Conservation (phyloP, 2,329 filamentous ascomycete species). For the Phialophora tarda region DNA sequence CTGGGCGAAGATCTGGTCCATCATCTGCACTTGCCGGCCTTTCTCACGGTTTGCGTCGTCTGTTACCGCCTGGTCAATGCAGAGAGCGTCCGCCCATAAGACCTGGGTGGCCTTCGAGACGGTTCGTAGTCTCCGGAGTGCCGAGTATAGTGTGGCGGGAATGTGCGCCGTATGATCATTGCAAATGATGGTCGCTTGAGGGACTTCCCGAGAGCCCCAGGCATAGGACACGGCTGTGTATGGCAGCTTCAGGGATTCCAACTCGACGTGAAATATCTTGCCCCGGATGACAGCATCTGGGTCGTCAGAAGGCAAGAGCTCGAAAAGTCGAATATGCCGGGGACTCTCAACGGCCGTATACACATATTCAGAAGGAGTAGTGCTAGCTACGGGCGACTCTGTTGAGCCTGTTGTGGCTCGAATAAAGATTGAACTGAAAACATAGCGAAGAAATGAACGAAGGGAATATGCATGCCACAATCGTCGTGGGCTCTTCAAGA, state of each 20-base stretch:
- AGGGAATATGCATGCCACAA: no score
- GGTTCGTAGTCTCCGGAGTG: slow-evolving; percentile 10
- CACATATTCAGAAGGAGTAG: background rate
- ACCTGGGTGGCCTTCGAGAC: background rate
- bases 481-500: background rate
- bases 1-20: slow-evolving; percentile 24
- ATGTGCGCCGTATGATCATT: slow-evolving; percentile 13
- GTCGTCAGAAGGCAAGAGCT: slow-evolving; percentile 11
- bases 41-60: slow-evolving; percentile 6
- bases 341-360: slow-evolving; percentile 13
- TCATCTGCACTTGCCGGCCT: slow-evolving; percentile 21
- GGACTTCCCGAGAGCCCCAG: slow-evolving; percentile 14
- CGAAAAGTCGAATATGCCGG: slow-evolving; percentile 21
- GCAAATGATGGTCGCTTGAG: slow-evolving; percentile 10
- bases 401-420: no score
- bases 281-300: background rate
- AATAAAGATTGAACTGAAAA: no score
- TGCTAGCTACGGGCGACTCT: no score
- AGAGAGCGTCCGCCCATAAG: slow-evolving; percentile 31
- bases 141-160: slow-evolving; percentile 24
- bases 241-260: background rate
- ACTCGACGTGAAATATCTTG: slow-evolving; percentile 13
- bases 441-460: no score
- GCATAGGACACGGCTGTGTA: slow-evolving; percentile 29
- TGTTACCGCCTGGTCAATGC: slow-evolving; percentile 24